Base-by-base conservation (phyloP, 805 yeast species). In the Ogataea methylovora region DNA sequence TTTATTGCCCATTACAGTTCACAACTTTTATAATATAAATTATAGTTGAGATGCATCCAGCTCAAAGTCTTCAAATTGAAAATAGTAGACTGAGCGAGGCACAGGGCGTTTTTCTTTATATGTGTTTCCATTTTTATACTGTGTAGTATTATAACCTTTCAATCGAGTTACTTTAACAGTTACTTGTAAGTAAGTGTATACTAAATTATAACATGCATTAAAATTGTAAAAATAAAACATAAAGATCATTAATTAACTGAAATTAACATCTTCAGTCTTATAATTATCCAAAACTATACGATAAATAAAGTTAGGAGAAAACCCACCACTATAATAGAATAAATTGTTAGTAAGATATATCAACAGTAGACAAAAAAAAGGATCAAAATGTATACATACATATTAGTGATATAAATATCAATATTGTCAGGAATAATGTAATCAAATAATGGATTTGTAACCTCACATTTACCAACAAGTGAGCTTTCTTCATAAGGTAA, bases 281-380 rank as follows among this genome's bases (percentile, higher is more conserved):
- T 92, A 92, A 60, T 90, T 86, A 59, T 92, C 98, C 64, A 88
- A 74, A 15, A 92, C 95, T 36, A 92, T 83, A 60, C 98, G 79
- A 60, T 92, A 92, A 35, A 92, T 83, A 62, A 92, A 92, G 48
- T 90, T 85, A 30, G 98, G 97, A 18, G 97, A 84, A 55, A 84
- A 87, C 12, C 97, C 97, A 32, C 97, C 98, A 34, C 58, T 47
- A 37, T 7, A 43, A 35, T 43, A 36, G 16, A 14, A 24, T 31
- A n/a, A 24, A 45, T 38, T 39, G 32, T 18, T 11, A 14, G 21
- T 4, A 15, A 16, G 14, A 32, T 24, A 30, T 6, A 22, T 18
- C 27, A 37, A 30, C 29, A 18, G 34, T 14, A 37, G 20, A 22
- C 17, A 16, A 16, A 17, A 14, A 13, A 29, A 31, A 24, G n/a